Evolutionary conservation across 805 yeast genomes (phyloP), one percentile per base, ranked within the genome.

Genomic region (Metschnikowia gruessii): DNA sequence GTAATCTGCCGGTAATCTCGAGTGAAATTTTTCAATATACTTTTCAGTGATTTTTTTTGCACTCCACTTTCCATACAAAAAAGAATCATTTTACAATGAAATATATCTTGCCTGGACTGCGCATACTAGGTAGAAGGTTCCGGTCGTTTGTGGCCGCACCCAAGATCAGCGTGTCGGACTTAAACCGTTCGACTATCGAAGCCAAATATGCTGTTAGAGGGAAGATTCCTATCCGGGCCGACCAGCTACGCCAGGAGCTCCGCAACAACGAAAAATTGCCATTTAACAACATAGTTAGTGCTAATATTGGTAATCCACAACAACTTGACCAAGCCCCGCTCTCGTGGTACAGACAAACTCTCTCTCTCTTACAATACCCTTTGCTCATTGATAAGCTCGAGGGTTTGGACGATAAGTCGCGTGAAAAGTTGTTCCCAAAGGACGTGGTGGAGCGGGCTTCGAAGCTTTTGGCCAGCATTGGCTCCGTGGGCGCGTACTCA

Each of bases 121-220:
- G 43, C 28, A 37, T 42, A 29, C 26, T 50, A 40, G 47, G 35
- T 15, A 19, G 39, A 15, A 24, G 48, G 28, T 45, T 34, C 35
- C 33, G 32, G n/a, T 53, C 58, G 9, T 56, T 53, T 45, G 41
- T 33, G 24, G 57, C 55, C 1, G 63, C 62, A 2, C 46, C 57
- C 12, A 52, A 40, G 33, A 53, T 59, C 17, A 17, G 57, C 15
- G 49, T 59, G 28, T 41, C 51, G 4, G 88, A 85, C 52, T 70
- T 91, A 57, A 92, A 92, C 65, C 82, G 77, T 47, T 71, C 78
- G 47, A 90, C 92, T 8, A 71, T 89, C 41, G 80, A 81, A 44
- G 98, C 99, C 17, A 85, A 91, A 62, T 94, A 94, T 62, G 99
- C 99, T 3, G 99, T 94, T 22, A 77, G 99, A 60, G 99, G 99